A percentile compares a stretch with the other conserved stretches of the same genome.
Conservation (phyloP, 805 yeast genomes). For the Tetrapisispora iriomotensis region DNA sequence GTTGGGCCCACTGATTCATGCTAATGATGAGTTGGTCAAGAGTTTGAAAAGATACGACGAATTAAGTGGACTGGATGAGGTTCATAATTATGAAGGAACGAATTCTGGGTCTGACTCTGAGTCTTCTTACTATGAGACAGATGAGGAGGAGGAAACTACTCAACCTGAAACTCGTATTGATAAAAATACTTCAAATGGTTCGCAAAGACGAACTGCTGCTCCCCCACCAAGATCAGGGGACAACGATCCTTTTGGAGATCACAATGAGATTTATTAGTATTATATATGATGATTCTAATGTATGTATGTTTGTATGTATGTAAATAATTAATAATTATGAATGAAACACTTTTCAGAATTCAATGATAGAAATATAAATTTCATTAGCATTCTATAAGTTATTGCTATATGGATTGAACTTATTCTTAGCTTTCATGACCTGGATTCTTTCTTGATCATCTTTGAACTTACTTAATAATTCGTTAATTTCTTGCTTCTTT, state of each 20-base stretch:
- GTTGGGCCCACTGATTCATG: conserved; percentile 76
- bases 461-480: conserved; percentile 71
- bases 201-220: conserved; percentile 7
- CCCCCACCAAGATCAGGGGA: not conserved
- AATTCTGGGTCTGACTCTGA: conserved; percentile 26
- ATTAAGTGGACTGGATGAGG: conserved; percentile 35
- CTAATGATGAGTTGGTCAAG: conserved; percentile 80
- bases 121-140: conserved; percentile 11
- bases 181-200: conserved; percentile 14
- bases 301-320: not conserved
- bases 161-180: not conserved
- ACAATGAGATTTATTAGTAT: conserved; percentile 25
- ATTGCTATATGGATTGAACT: conserved; percentile 69
- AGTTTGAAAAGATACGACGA: conserved; percentile 64
- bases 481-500: conserved; percentile 88
- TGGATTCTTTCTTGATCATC: conserved; percentile 82
- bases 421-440: conserved; percentile 67
- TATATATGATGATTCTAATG: not conserved
- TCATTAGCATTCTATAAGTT: conserved; percentile 1
- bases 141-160: conserved; percentile 4
- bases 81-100: conserved; percentile 35
- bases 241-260: conserved; percentile 43
- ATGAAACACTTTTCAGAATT: too few species aligned
- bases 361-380: not conserved
- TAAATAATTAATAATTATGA: not conserved